These are phyloP conservation scores for Camelina laxa DNA, from an alignment of 345 rosid species.

Conservation along the genomic window DNA sequence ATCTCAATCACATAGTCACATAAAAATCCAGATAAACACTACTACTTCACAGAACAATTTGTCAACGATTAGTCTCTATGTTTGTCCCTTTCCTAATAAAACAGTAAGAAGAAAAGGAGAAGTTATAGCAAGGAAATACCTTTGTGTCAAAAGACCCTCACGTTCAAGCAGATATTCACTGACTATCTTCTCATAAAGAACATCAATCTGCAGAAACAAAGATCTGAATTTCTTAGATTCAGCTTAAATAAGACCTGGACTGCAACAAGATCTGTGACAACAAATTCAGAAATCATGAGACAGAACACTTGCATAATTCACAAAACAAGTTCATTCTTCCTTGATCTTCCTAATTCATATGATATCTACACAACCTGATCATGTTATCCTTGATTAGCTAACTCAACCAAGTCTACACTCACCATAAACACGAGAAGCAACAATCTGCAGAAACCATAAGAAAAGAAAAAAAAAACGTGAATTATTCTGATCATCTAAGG, in stretches of 20 bases:
- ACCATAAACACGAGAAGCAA: constrained; percentile 40
- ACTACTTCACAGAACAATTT: too few species aligned
- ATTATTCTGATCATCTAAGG: not conserved
- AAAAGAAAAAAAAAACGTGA: not conserved
- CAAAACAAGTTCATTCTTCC: not conserved
- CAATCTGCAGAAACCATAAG: constrained; percentile 63
- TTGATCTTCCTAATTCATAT: not conserved
- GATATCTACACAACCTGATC: not conserved
- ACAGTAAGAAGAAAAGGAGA: not conserved
- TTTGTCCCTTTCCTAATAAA: constrained; percentile 15
- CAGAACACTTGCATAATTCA: not conserved
- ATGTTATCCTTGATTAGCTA: not conserved
- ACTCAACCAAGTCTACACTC: constrained; percentile 19
- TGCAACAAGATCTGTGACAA: constrained; percentile 44
- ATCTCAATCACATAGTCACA: too few species aligned
- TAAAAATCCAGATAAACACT: too few species aligned
- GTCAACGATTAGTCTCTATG: constrained; percentile 18
- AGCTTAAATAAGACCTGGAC: constrained; percentile 77
- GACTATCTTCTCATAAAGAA: constrained; percentile 71
- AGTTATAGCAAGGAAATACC: constrained; percentile 45
- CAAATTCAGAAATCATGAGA: not conserved
- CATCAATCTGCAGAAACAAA: constrained; percentile 73
- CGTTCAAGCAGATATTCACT: constrained; percentile 50
- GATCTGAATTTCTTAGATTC: not conserved
- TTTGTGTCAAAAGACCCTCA: constrained; percentile 65